Evolutionary conservation across 176 grass and related monocot species (phyloP).

Genomic region (Paspalum notatum): DNA sequence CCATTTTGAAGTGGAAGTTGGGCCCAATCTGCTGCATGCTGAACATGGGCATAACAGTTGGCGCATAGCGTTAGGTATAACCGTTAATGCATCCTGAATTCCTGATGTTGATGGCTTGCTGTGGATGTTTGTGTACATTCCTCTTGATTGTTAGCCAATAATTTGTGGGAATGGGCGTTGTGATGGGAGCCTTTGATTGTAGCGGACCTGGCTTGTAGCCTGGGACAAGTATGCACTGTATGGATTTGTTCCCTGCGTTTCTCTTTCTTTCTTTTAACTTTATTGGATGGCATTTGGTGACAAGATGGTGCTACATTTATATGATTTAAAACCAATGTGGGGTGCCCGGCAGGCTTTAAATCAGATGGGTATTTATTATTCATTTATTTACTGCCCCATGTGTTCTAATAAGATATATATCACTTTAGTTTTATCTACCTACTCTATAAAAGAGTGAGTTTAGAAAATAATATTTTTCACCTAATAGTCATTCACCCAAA

Average conservation of each 20-base stretch:
- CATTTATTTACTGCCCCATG: neutral
- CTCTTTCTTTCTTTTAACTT: neutral
- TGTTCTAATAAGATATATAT: neutral
- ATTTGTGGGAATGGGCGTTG: conserved; percentile 35
- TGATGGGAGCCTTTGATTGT: conserved; percentile 19
- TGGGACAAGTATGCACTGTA: neutral
- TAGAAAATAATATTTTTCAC: no score
- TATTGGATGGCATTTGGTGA: neutral
- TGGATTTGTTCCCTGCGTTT: neutral
- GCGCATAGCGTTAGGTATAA: conserved; percentile 38
- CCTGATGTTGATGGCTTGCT: conserved; percentile 27
- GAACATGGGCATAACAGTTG: conserved; percentile 32
- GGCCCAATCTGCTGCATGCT: neutral
- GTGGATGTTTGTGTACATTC: conserved; percentile 46
- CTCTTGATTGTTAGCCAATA: conserved; percentile 52
- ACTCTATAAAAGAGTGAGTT: no score
- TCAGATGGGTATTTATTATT: neutral
- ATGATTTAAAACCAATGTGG: neutral
- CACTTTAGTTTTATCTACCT: neutral
- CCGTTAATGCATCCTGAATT: conserved; percentile 32
- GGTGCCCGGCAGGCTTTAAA: neutral
- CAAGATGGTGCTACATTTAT: neutral
- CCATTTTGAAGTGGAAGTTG: neutral
- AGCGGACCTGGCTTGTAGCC: neutral
- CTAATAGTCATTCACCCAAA: no score